phyloP scores from a whole-genome alignment of 306 rosid genomes.

The Morella rubra region DNA sequence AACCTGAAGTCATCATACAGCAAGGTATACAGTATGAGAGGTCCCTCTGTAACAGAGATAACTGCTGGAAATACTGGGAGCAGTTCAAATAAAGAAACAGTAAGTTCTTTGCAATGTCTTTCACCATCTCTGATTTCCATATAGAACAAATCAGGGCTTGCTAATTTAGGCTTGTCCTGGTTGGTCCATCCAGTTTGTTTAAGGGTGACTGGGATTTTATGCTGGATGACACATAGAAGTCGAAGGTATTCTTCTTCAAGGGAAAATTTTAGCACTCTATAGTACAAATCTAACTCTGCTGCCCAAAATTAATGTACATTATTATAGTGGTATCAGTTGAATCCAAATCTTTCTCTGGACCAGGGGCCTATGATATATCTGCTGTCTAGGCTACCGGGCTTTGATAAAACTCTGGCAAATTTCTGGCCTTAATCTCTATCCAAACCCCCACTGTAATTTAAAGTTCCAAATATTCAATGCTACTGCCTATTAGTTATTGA shows the following conservation, averaged over 20 bases:
- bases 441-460: background rate
- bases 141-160: background rate
- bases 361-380: background rate
- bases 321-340: background rate
- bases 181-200: background rate
- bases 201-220: background rate
- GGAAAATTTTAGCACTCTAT: background rate
- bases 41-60: slow-evolving; percentile 29
- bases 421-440: background rate
- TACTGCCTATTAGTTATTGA: background rate
- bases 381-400: background rate
- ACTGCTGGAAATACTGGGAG: slow-evolving; percentile 36
- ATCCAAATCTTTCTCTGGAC: background rate
- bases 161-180: background rate
- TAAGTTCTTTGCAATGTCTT: slow-evolving; percentile 40
- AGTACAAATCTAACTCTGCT: background rate
- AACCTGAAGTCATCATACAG: slow-evolving; percentile 56
- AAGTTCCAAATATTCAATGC: background rate
- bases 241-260: background rate
- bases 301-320: background rate
- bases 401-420: background rate
- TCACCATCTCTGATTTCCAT: background rate
- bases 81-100: slow-evolving; percentile 44
- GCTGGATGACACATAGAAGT: background rate
- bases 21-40: slow-evolving; percentile 47